These are phyloP conservation scores for Pleurotus giganteus DNA, from an alignment of 768 basidiomycete genomes.

Conservation along the genomic window DNA sequence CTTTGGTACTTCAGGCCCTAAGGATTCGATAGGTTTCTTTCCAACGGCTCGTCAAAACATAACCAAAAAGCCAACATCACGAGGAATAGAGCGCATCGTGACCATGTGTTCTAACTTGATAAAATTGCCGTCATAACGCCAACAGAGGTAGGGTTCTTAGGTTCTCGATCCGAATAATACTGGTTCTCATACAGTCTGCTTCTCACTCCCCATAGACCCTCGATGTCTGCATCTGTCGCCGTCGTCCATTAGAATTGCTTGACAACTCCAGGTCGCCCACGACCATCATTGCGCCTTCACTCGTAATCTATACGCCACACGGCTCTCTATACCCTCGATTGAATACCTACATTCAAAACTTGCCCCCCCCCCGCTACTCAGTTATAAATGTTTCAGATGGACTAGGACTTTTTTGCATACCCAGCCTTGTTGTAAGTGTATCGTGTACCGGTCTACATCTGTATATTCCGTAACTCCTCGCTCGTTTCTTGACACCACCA, in stretches of 20 bases:
- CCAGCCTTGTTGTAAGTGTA: not conserved
- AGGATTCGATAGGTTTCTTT: constrained; percentile 8
- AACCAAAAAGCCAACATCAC: not conserved
- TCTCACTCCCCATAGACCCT: constrained; percentile 8
- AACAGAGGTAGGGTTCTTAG: not conserved
- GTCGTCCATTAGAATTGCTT: not conserved
- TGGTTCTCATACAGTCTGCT: not conserved
- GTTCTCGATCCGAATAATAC: not conserved
- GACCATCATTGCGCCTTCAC: not conserved
- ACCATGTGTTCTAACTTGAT: constrained; percentile 8
- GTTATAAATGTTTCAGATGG: no score
- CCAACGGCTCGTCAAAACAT: constrained; percentile 2
- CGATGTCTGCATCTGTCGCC: not conserved
- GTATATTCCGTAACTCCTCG: not conserved
- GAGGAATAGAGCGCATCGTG: constrained; percentile 8
- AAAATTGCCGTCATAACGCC: constrained; percentile 6
- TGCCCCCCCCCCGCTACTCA: no score
- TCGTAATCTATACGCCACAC: not conserved
- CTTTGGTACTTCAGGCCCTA: constrained; percentile 4
- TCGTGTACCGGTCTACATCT: not conserved
- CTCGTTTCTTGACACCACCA: not conserved
- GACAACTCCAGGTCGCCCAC: not conserved
- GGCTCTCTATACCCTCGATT: not conserved
- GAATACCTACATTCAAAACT: not conserved
- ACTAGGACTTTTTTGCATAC: not conserved